phyloP scores from a whole-genome alignment of 371 early-diverging fungal genomes.

The Fennellomyces sp. region DNA sequence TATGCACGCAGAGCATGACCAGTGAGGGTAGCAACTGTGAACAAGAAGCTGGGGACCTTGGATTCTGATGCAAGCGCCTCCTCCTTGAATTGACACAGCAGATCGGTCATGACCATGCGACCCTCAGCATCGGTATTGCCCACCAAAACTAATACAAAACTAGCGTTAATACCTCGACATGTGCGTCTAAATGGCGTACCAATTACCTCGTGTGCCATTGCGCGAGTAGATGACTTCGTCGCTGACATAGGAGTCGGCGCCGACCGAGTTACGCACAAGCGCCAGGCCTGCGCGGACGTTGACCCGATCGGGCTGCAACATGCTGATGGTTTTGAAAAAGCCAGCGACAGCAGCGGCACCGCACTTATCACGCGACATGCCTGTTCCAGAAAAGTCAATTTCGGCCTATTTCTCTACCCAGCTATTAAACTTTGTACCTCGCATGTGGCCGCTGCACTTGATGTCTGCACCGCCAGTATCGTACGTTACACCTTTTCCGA shows the following conservation, averaged over 20 bases:
- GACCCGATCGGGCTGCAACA: slow-evolving; percentile 66
- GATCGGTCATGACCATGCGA: slow-evolving; percentile 89
- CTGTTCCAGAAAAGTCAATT: slow-evolving; percentile 12
- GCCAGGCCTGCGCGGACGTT: slow-evolving; percentile 76
- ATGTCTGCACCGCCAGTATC: slow-evolving; percentile 92
- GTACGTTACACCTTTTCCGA: slow-evolving; percentile 92
- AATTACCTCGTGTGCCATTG: slow-evolving; percentile 72
- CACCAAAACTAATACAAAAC: slow-evolving; percentile 59
- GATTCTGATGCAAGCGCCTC: slow-evolving; percentile 33
- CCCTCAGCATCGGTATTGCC: slow-evolving; percentile 94
- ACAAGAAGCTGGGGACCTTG: slow-evolving; percentile 61
- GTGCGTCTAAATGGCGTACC: background rate
- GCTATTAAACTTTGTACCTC: slow-evolving; percentile 42
- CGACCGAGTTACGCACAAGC: slow-evolving; percentile 83
- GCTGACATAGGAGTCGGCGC: slow-evolving; percentile 78
- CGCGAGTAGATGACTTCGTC: slow-evolving; percentile 85
- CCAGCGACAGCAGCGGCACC: slow-evolving; percentile 90
- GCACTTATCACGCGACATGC: slow-evolving; percentile 90
- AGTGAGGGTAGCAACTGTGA: slow-evolving; percentile 89
- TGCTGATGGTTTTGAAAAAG: slow-evolving; percentile 72
- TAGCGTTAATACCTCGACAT: background rate
- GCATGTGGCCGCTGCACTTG: slow-evolving; percentile 84
- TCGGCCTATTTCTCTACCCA: background rate
- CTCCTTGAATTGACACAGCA: slow-evolving; percentile 80
- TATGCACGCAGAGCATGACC: slow-evolving; percentile 85